phyloP scores from a whole-genome alignment of 805 yeast species.

The Candida odintsovae region DNA sequence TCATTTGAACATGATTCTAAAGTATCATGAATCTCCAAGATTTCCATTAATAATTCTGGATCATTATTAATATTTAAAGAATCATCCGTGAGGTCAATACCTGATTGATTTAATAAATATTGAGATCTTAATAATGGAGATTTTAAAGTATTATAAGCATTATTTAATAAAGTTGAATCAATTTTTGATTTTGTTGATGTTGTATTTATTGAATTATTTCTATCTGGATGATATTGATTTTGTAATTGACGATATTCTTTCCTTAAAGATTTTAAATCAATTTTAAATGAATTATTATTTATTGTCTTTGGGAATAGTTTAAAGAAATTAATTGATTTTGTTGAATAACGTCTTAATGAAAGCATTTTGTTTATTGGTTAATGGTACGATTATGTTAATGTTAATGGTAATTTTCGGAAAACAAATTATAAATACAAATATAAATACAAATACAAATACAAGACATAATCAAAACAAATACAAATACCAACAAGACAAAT shows the following conservation, averaged over 20 bases:
- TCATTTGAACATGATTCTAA: constrained; percentile 60
- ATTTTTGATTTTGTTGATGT: constrained; percentile 16
- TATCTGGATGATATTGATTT: constrained; percentile 78
- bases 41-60: constrained; percentile 61
- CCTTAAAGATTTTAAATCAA: constrained; percentile 53
- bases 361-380: background rate
- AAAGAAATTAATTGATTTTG: constrained; percentile 37
- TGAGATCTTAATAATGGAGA: constrained; percentile 70
- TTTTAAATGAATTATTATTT: constrained; percentile 65
- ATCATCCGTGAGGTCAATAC: constrained; percentile 56
- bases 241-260: constrained; percentile 74
- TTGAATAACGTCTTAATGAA: constrained; percentile 8
- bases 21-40: constrained; percentile 80
- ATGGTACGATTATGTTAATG: too few relatives aligned
- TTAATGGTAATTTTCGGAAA: too few relatives aligned
- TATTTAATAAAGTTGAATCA: constrained; percentile 47
- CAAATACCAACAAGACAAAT: too few relatives aligned
- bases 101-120: constrained; percentile 41
- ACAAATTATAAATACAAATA: too few relatives aligned
- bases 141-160: constrained; percentile 67
- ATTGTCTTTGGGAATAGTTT: constrained; percentile 70
- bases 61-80: constrained; percentile 39
- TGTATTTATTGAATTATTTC: constrained; percentile 18
- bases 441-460: too few relatives aligned
- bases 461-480: too few relatives aligned